A percentile compares a stretch with the other conserved stretches of the same genome.
phyloP scores from a whole-genome alignment of 306 rosid species.

The Corylus avellana region DNA sequence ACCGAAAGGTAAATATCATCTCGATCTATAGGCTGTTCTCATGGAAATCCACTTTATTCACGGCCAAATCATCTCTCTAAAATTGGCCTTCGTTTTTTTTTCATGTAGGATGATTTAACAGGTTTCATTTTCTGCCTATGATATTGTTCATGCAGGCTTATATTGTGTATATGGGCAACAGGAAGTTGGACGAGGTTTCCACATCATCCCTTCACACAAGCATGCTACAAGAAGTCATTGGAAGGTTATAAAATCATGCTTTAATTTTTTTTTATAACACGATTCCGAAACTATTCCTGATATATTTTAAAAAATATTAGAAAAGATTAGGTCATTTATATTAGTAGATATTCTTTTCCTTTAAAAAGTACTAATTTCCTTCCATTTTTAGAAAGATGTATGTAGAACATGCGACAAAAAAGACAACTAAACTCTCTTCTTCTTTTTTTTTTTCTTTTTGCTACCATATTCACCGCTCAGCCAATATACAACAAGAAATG shows the following conservation, averaged over 20 bases:
- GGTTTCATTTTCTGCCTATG: background rate
- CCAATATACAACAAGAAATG: no score
- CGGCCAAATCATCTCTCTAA: background rate
- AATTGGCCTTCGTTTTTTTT: background rate
- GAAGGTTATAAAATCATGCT: conserved; percentile 24
- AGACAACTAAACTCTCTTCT: no score
- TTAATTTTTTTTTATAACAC: no score
- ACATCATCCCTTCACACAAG: conserved; percentile 27
- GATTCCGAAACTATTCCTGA: no score
- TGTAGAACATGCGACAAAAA: no score
- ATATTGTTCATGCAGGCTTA: conserved; percentile 35
- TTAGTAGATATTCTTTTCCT: no score
- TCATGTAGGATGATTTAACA: background rate
- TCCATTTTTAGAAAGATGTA: no score
- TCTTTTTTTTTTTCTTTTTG: no score
- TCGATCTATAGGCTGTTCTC: background rate
- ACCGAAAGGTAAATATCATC: conserved; percentile 12
- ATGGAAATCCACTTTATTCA: background rate
- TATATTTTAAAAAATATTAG: no score
- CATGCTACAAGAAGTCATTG: conserved; percentile 35
- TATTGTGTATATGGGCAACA: conserved; percentile 47
- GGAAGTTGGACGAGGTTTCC: conserved; percentile 15
- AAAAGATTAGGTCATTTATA: no score
- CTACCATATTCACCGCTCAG: no score
- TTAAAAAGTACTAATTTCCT: no score